Evolutionary conservation across 176 grass and related monocot genomes (phyloP), one percentile per base, ranked within the genome.

Genomic region (Microstegium vimineum): DNA sequence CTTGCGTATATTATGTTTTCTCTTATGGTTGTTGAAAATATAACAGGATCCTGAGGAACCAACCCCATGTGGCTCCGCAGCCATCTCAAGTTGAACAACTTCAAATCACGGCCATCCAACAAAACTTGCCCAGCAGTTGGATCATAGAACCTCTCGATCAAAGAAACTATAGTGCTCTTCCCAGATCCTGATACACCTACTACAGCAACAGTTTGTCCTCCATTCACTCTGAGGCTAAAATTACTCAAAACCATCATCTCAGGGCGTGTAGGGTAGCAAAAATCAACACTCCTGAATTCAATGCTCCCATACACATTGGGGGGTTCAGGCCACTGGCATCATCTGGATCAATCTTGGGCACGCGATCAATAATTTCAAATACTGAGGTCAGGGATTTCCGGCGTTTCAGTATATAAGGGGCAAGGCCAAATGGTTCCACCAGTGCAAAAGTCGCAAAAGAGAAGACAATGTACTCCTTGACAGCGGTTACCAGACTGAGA

Each of bases 381-480:
- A 95, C 85, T 26, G 96, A 94, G 26, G 85, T 83, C 60, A 99
- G 80, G 56, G 91, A 91, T 85, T 95, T 95, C 81, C 91, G 78
- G 12, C 85, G 84, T 63, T 95, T 99, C 36, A 95, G 90, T 84
- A 99, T 99, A 72, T 99, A 99, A 40, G 96, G 96, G 11, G 96
- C 96, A 83, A 99, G 96, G 35, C 96, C 96, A 78, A 99, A 99
- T 88, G 96, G 93, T 43, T 99, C 93, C 82, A 99, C 93, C 28
- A 99, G 69, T 23, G 96, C 96, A 75, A 94, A 99, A 13, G 96
- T 90, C 10, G 82, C 91, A 76, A 95, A 99, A 70, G 96, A 95
- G 49, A 99, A 99, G 36, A 99, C 96, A 5, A 95, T 94, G 83
- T 95, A 99, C 84, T 99, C 96, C 87, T 99, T 99, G 71, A 99